These are phyloP conservation scores for Allodekkera sacchari DNA, from an alignment of 805 yeast species.

Conservation along the genomic window DNA sequence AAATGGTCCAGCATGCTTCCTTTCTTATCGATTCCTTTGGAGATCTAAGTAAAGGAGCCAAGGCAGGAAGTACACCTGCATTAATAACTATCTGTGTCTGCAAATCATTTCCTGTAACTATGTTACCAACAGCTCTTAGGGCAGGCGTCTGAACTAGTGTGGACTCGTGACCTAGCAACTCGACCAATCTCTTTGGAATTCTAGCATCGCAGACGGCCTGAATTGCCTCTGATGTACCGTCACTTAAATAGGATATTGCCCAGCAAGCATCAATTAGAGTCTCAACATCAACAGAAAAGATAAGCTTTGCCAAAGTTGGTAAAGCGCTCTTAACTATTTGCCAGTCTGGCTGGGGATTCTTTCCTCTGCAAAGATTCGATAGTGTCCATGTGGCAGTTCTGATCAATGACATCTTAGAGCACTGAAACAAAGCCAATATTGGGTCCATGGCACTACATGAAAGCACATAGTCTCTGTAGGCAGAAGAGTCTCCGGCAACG, in stretches of 20 bases:
- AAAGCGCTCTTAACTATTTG: conserved; percentile 72
- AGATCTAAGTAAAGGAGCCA: conserved; percentile 70
- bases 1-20: conserved; percentile 98
- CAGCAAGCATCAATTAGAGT: conserved; percentile 96
- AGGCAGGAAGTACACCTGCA: conserved; percentile 82
- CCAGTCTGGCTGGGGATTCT: conserved; percentile 97
- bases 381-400: conserved; percentile 98
- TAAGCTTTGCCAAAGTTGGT: conserved; percentile 85
- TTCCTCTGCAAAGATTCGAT: conserved; percentile 94
- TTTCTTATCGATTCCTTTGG: conserved; percentile 89
- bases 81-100: conserved; percentile 95
- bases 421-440: conserved; percentile 66
- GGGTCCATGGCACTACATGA: conserved; percentile 84
- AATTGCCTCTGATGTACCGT: conserved; percentile 87
- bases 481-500: conserved; percentile 95
- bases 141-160: conserved; percentile 94
- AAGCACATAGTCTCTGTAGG: conserved; percentile 83
- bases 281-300: conserved; percentile 86
- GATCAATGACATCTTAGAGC: conserved; percentile 79
- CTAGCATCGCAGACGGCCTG: conserved; percentile 96
- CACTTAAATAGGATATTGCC: conserved; percentile 94
- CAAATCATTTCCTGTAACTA: conserved; percentile 92
- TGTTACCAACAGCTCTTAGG: conserved; percentile 93
- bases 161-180: conserved; percentile 75
- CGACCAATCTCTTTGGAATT: conserved; percentile 90